phyloP scores from a whole-genome alignment of 192 early-diverging fungal genomes.

The Umbelopsis isabellina region DNA sequence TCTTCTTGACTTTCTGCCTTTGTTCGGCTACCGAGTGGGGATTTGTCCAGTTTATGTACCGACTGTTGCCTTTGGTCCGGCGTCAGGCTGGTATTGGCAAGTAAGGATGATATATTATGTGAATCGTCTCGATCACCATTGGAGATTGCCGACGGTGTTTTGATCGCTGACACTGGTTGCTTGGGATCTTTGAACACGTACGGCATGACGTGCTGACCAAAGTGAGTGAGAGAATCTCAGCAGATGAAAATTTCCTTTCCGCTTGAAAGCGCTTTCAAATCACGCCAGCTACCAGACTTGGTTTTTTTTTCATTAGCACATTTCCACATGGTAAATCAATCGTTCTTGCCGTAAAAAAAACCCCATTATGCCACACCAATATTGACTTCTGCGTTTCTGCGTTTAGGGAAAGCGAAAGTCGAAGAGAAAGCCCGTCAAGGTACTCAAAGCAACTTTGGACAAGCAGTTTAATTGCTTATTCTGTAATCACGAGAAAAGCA shows the following conservation, averaged over 20 bases:
- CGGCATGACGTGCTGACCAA: background rate
- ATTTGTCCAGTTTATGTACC: constrained; percentile 20
- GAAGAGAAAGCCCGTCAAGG: constrained; percentile 69
- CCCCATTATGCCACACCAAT: background rate
- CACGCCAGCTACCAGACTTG: background rate
- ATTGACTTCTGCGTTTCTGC: background rate
- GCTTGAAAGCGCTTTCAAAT: background rate
- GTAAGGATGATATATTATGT: background rate
- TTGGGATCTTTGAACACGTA: constrained; percentile 15
- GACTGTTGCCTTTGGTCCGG: background rate
- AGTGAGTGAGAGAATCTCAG: too few relatives aligned
- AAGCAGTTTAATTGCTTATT: constrained; percentile 81
- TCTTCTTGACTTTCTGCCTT: constrained; percentile 22
- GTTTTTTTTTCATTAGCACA: background rate
- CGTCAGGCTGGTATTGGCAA: constrained; percentile 1
- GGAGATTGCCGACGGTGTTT: background rate
- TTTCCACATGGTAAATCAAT: background rate
- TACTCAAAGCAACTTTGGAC: constrained; percentile 68
- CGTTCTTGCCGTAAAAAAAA: too few relatives aligned
- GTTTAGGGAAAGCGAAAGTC: constrained; percentile 76
- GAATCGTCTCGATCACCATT: background rate
- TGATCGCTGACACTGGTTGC: background rate
- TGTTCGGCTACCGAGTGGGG: constrained; percentile 18
- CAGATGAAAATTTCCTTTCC: too few relatives aligned
- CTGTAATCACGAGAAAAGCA: constrained; percentile 86